Base-by-base conservation (phyloP, 352 stramenopile genomes). In the Elongisporangium prolatum region DNA sequence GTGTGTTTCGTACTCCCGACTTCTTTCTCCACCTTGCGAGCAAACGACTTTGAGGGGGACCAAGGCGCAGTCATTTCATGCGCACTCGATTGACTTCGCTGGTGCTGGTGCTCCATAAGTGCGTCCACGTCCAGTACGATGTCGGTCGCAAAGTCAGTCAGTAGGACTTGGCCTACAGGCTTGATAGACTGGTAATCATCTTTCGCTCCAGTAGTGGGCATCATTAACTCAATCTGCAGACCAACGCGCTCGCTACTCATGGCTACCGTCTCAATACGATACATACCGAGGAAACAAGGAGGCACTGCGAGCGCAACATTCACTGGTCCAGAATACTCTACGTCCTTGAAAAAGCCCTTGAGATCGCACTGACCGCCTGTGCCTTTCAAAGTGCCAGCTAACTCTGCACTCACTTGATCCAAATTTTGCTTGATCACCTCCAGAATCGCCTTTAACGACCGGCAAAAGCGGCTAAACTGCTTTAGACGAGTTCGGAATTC, bases 381-480 rank as follows among this genome's bases (percentile, higher is more conserved):
- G 0, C 77, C 80, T 40, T 75, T 74, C 11, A 86, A 24, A n/a
- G 61, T 74, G 0, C 78, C 80, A 9, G 63, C 64, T 11, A 88
- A 28, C 24, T 87, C 76, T 2, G 72, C 57, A 53, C 71, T 87
- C 22, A 86, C 74, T 7, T 75, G 63, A 38, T 86, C 68, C 7
- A 90, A 59, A 54, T 88, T 88, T 50, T 72, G 61, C 59, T 80
- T 79, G 52, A 87, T 60, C 53, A 86, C 68, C 34, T 84, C 74
- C 47, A 90, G 67, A 20, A 71, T 63, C 1, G 68, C 68, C 48
- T 81, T 86, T 22, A 90, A 63, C 0, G 68, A 69, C 3, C 75
- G 68, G 48, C 77, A 84, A 38, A 87, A 78, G 21, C 78, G 84
- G 52, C 77, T 85, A 52, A 88, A 88, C 13, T 63, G 69, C 50